These are phyloP conservation scores for Candida piceae DNA, from an alignment of 805 yeast species.

Conservation along the genomic window DNA sequence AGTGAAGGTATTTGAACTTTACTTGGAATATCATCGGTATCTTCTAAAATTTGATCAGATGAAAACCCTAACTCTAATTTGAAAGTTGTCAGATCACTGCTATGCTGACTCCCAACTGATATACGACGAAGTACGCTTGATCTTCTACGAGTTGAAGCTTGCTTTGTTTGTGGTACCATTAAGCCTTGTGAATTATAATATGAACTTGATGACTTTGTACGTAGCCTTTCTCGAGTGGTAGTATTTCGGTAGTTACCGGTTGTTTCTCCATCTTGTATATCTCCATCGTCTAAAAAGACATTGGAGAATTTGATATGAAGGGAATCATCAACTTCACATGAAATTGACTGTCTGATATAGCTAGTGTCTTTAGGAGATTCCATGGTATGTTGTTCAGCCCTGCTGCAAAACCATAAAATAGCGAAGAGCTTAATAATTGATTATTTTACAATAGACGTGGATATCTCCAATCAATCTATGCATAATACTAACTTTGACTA, in stretches of 20 bases:
- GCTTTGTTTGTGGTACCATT: background rate
- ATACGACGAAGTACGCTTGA: conserved; percentile 26
- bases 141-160: conserved; percentile 13
- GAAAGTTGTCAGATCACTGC: conserved; percentile 2
- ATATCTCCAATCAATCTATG: too few relatives aligned
- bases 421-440: too few relatives aligned
- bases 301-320: background rate
- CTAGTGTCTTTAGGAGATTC: background rate
- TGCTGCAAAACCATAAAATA: too few relatives aligned
- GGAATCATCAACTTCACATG: background rate
- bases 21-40: background rate
- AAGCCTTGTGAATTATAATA: background rate
- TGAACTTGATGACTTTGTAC: conserved; percentile 1
- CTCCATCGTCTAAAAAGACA: background rate
- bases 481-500: too few relatives aligned
- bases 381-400: background rate
- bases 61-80: conserved; percentile 9
- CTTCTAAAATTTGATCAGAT: conserved; percentile 2
- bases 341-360: background rate
- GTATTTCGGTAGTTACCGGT: background rate
- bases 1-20: background rate
- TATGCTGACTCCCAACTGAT: conserved; percentile 20
- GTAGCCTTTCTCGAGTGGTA: background rate
- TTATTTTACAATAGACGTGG: too few relatives aligned
- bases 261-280: background rate